Conservation (phyloP, 495 filamentous ascomycete species). For the Friedmanniomyces endolithicus region DNA sequence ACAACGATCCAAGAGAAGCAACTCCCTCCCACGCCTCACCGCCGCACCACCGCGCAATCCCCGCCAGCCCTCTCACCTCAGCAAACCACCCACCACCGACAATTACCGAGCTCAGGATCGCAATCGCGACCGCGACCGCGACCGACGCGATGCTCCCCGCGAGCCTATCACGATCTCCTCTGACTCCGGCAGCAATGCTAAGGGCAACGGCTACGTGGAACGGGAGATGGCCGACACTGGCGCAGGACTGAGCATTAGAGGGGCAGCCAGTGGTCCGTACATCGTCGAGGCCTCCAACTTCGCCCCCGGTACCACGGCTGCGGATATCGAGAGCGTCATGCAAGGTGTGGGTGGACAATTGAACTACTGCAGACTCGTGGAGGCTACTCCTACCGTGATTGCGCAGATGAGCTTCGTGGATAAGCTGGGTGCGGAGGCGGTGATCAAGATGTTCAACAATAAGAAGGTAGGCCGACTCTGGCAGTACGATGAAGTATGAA, state of each 20-base stretch:
- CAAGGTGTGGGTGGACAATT: conserved; percentile 59
- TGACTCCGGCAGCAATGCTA: conserved; percentile 13
- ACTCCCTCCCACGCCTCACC: conserved; percentile 1
- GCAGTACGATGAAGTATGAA: neutral
- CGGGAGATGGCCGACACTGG: conserved; percentile 16
- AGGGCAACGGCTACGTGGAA: conserved; percentile 10
- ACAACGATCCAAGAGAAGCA: conserved; percentile 8
- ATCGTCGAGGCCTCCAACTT: conserved; percentile 83
- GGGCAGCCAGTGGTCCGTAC: conserved; percentile 59
- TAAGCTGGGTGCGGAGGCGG: conserved; percentile 63
- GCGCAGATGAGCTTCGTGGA: conserved; percentile 75
- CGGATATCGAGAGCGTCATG: conserved; percentile 84
- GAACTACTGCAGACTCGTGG: conserved; percentile 56
- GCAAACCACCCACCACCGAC: conserved; percentile 42
- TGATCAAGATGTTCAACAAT: conserved; percentile 75
- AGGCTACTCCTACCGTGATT: conserved; percentile 61
- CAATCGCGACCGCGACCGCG: neutral
- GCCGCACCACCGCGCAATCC: conserved; percentile 21
- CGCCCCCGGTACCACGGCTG: conserved; percentile 81
- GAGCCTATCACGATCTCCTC: conserved; percentile 20
- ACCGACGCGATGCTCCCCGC: conserved; percentile 1
- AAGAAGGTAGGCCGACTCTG: conserved; percentile 47
- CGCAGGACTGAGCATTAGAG: conserved; percentile 61
- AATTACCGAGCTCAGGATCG: conserved; percentile 18
- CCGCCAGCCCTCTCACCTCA: conserved; percentile 34